phyloP scores from a whole-genome alignment of 2,329 filamentous ascomycete species.

The Teratosphaeria zuluensis region DNA sequence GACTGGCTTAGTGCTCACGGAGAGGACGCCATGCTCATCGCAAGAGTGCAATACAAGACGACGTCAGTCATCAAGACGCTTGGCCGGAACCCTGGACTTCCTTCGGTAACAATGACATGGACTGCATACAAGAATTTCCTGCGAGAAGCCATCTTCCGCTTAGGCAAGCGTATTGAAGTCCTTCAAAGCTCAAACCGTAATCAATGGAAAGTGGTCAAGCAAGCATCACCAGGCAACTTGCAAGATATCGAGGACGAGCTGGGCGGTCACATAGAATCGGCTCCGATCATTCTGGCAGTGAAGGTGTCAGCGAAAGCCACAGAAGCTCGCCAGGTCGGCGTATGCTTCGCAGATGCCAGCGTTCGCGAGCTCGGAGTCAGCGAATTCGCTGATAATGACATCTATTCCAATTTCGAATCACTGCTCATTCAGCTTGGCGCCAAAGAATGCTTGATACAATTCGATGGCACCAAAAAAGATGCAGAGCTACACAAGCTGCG shows the following conservation, averaged over 20 bases:
- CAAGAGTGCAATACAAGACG: slow-evolving; percentile 83
- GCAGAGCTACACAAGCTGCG: slow-evolving; percentile 78
- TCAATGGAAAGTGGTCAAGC: slow-evolving; percentile 86
- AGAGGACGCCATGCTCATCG: slow-evolving; percentile 74
- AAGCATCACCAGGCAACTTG: slow-evolving; percentile 80
- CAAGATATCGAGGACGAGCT: slow-evolving; percentile 96
- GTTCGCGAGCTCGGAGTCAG: slow-evolving; percentile 91
- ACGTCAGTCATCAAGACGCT: slow-evolving; percentile 89
- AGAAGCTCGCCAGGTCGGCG: slow-evolving; percentile 78
- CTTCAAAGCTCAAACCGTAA: slow-evolving; percentile 71
- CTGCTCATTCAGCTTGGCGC: slow-evolving; percentile 93
- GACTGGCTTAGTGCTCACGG: slow-evolving; percentile 96
- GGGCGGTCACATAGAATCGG: slow-evolving; percentile 73
- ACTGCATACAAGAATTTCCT: slow-evolving; percentile 95
- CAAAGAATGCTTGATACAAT: slow-evolving; percentile 81
- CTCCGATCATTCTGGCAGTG: slow-evolving; percentile 89
- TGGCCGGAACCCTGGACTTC: slow-evolving; percentile 71
- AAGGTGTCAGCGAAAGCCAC: slow-evolving; percentile 82
- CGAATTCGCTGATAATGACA: slow-evolving; percentile 97
- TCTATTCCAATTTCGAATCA: slow-evolving; percentile 96
- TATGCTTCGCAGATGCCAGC: slow-evolving; percentile 96
- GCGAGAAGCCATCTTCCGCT: slow-evolving; percentile 81
- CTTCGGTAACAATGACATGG: slow-evolving; percentile 89
- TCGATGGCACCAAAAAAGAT: slow-evolving; percentile 72
- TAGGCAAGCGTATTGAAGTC: slow-evolving; percentile 86